These are phyloP conservation scores for Cytospora schulzeri DNA, from an alignment of 2,329 filamentous ascomycete genomes.

Conservation along the genomic window DNA sequence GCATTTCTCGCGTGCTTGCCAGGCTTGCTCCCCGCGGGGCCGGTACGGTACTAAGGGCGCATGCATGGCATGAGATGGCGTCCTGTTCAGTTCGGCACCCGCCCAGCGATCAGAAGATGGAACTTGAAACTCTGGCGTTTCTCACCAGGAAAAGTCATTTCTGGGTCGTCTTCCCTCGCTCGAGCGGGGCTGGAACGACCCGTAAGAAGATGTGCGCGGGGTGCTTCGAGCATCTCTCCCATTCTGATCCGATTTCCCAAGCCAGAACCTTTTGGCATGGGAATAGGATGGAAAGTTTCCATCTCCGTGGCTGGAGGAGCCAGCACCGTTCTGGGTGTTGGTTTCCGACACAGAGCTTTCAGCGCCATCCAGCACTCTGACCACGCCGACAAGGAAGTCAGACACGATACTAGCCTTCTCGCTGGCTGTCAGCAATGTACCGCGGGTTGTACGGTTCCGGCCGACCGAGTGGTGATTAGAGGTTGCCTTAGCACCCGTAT, in stretches of 20 bases:
- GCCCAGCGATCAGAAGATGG: neutral
- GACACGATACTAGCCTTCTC: neutral
- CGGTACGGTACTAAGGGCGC: neutral
- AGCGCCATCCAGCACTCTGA: neutral
- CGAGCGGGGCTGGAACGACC: neutral
- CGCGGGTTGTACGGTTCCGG: neutral
- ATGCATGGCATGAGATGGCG: neutral
- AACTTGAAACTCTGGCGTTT: neutral
- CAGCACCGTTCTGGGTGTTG: neutral
- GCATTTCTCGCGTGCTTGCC: neutral
- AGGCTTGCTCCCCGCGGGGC: neutral
- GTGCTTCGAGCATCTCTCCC: neutral
- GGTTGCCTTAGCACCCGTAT: neutral
- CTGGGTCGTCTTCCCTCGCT: neutral
- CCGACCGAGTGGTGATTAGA: neutral
- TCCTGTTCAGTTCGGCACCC: neutral
- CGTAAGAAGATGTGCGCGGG: too few species aligned
- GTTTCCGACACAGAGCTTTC: neutral
- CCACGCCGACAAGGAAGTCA: neutral
- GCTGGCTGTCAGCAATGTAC: neutral
- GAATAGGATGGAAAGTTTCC: neutral
- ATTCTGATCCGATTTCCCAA: neutral
- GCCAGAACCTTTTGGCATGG: neutral
- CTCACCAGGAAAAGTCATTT: neutral
- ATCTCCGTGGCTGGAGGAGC: neutral